phyloP scores from a whole-genome alignment of 2,329 filamentous ascomycete species.

The Lecanicillium sp. region DNA sequence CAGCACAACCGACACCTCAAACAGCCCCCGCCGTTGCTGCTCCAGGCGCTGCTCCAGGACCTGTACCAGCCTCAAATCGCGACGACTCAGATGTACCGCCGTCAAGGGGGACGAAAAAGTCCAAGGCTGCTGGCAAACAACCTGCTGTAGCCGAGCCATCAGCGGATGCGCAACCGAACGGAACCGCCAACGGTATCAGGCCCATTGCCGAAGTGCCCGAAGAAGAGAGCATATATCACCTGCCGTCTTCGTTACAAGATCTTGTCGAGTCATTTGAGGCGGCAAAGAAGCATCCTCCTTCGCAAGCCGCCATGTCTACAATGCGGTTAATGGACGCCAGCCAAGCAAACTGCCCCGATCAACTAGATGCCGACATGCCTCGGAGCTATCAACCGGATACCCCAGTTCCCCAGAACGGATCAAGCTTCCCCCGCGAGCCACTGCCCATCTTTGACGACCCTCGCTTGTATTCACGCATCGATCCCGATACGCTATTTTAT shows the following conservation, averaged over 20 bases:
- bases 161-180: conserved; percentile 40
- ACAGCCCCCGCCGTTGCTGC: conserved; percentile 17
- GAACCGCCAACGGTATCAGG: conserved; percentile 43
- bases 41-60: conserved; percentile 13
- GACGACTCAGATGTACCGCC: conserved; percentile 15
- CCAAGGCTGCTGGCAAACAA: conserved; percentile 37
- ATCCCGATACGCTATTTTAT: conserved; percentile 95
- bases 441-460: conserved; percentile 87
- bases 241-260: conserved; percentile 82
- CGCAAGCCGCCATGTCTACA: conserved; percentile 55
- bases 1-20: conserved; percentile 21
- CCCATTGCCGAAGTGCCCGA: conserved; percentile 32
- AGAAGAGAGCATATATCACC: conserved; percentile 84
- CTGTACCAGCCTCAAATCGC: neutral
- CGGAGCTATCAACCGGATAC: conserved; percentile 77
- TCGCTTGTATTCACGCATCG: conserved; percentile 76
- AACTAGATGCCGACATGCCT: conserved; percentile 71
- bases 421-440: conserved; percentile 90
- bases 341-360: conserved; percentile 64
- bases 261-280: conserved; percentile 85
- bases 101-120: conserved; percentile 25
- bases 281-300: conserved; percentile 61
- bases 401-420: conserved; percentile 63
- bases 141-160: conserved; percentile 30
- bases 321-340: conserved; percentile 70